Evolutionary conservation across 768 basidiomycete genomes (phyloP), one percentile per base, ranked within the genome.

Genomic region (Nevesoporus exiguus): DNA sequence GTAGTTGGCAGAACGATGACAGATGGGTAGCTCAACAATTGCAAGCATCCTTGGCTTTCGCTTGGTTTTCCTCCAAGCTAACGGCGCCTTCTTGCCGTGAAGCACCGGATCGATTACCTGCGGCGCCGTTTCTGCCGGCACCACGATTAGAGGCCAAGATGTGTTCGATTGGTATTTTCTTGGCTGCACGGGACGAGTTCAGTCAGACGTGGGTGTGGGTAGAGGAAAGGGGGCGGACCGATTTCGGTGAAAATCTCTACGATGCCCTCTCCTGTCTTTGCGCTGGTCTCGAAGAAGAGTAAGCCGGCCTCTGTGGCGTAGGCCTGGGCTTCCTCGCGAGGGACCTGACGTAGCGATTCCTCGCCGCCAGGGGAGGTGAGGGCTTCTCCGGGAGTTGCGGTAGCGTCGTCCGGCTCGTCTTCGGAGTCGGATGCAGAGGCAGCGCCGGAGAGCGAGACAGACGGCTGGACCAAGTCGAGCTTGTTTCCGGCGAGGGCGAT

Each of bases 401-500:
- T 89, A n/a, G 93, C 93, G 71, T 96, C 93, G 65, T 95, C 92
- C 2, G 90, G 85, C 63, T 94, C 93, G 60, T 92, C 92, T 66
- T 93, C 90, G 5, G 86, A 83, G 59, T 92, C 90, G 14, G 86
- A 74, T 10, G 77, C 69, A 5, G 81, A 72, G 33, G 79, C 64
- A 19, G 76, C 65, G 13, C 77, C 73, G 6, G 81, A 64, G 30
- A 80, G 76, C 5, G 83, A 77, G 6, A 79, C 60, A 8, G 87
- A 80, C 7, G 84, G 67, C 67, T 88, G 86, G 25, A 92, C 88
- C 59, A 96, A 82, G 76, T 98, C 88, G 58, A 98, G 82, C 74
- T 99, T 98, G 81, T 99, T 99, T 29, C 97, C 97, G 11, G 93
- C 93, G 48, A 99, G 85, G 7, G 96, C 95, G 64, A 99, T 98